A percentile compares a stretch with the other conserved stretches of the same genome.
These are phyloP conservation scores for Psilocybe subaeruginosa DNA, from an alignment of 768 basidiomycete species.

Conservation along the genomic window DNA sequence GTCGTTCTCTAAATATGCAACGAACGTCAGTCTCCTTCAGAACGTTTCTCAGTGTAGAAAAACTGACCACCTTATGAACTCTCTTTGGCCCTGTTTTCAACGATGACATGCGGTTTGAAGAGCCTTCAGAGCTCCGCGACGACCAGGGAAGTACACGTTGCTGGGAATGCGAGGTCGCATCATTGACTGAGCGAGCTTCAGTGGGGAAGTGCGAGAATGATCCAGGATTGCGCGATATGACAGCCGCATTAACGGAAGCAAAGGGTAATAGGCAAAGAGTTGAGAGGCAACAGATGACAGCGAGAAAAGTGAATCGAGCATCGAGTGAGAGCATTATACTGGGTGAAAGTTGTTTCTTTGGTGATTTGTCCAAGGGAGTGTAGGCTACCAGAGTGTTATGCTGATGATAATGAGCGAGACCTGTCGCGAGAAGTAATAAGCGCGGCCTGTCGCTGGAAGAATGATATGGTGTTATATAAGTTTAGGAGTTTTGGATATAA, in stretches of 20 bases:
- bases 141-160: conserved; percentile 16
- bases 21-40: conserved; percentile 1
- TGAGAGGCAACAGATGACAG: conserved; percentile 47
- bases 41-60: neutral
- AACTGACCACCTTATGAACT: conserved; percentile 19
- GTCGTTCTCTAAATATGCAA: conserved; percentile 11
- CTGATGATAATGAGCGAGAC: conserved; percentile 14
- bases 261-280: conserved; percentile 40
- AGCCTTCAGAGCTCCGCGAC: neutral
- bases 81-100: neutral
- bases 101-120: neutral
- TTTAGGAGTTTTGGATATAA: conserved; percentile 17
- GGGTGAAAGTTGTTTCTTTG: conserved; percentile 9
- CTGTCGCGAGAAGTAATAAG: conserved; percentile 9
- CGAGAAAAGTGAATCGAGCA: conserved; percentile 47
- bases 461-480: conserved; percentile 23
- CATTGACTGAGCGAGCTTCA: neutral
- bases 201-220: conserved; percentile 3
- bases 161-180: conserved; percentile 4
- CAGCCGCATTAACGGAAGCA: conserved; percentile 18
- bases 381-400: conserved; percentile 14
- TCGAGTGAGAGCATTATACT: conserved; percentile 53
- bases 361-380: conserved; percentile 12
- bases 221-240: conserved; percentile 15
- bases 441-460: conserved; percentile 29